phyloP scores from a whole-genome alignment of 192 early-diverging fungal species.

The Allomyces macrogynus region DNA sequence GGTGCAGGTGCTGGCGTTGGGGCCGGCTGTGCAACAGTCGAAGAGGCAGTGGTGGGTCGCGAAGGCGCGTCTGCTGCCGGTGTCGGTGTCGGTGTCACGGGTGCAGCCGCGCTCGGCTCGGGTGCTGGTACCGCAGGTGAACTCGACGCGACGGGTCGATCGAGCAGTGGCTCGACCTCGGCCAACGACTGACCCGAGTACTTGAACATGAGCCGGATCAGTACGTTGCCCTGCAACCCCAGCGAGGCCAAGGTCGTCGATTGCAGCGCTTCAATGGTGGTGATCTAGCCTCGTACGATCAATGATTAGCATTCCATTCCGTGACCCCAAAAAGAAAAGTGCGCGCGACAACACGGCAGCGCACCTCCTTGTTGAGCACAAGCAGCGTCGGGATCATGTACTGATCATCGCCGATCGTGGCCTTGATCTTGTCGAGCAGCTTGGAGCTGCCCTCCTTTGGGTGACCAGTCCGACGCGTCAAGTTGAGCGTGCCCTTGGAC shows the following conservation, averaged over 20 bases:
- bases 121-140: too few species aligned
- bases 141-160: too few species aligned
- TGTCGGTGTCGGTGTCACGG: not conserved
- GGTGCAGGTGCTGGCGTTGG: not conserved
- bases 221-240: conserved; percentile 46
- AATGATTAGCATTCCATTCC: too few species aligned
- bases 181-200: conserved; percentile 24
- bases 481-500: conserved; percentile 24
- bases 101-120: conserved; percentile 6
- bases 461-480: conserved; percentile 23
- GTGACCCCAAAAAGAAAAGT: too few species aligned
- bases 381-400: conserved; percentile 8
- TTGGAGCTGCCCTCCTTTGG: conserved; percentile 12
- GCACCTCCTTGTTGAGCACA: conserved; percentile 25
- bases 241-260: conserved; percentile 43
- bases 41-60: not conserved
- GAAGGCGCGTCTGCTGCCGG: conserved; percentile 2
- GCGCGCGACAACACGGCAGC: too few species aligned
- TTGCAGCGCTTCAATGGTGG: conserved; percentile 32
- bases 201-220: conserved; percentile 48
- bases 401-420: conserved; percentile 4
- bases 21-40: conserved; percentile 2
- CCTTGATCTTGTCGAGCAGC: conserved; percentile 11
- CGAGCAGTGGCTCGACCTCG: conserved; percentile 11
- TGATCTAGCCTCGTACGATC: too few species aligned